Evolutionary conservation across 1,284 basidiomycete genomes (phyloP), one percentile per base, ranked within the genome.

Genomic region (Malassezia furfur): DNA sequence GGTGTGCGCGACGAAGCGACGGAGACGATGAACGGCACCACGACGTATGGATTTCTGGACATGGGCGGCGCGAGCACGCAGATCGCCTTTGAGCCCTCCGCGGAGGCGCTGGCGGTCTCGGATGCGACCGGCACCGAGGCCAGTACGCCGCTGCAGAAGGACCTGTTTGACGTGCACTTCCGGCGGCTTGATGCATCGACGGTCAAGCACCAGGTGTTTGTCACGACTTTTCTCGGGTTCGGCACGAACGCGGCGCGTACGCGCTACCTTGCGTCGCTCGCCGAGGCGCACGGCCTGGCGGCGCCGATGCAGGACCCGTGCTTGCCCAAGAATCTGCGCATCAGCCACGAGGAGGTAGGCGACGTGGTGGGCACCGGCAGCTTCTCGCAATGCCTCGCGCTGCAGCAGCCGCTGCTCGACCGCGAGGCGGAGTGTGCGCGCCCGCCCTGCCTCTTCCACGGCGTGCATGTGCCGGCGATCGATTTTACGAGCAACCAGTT

Each of bases 41-140:
- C 30, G 28, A 96, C 94, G 3, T 96, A 89, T 68, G 94, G 94
- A 4, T 99, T 99, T 76, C 80, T 99, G 60, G 94, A 99, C 76
- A 98, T 98, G 94, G 93, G 93, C 52, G 93, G 93, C 35, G 93
- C 94, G 19, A 94, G 90, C 30, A 96, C 93, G 9, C 93, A 98
- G 76, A 93, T 98, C 61, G 94, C 94, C 2, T 98, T 98, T 70
- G 91, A 78, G 21, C 80, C 80, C 0, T 56, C 60, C 22, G 58
- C 60, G 85, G 50, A 67, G 74, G 15, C 78, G 79, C 48, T 83
- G 83, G 59, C 54, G 2, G 59, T 54, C 8, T 60, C 62, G 12
- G 57, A 62, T 28, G 59, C 56, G 22, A 61, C 58, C 10, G 7
- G 22, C 5, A 17, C 36, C 15, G 28, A 35, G 15, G n/a, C 25